Evolutionary conservation across 805 yeast species (phyloP), one percentile per base, ranked within the genome.

Genomic region (Kodamaea jinghongensis): DNA sequence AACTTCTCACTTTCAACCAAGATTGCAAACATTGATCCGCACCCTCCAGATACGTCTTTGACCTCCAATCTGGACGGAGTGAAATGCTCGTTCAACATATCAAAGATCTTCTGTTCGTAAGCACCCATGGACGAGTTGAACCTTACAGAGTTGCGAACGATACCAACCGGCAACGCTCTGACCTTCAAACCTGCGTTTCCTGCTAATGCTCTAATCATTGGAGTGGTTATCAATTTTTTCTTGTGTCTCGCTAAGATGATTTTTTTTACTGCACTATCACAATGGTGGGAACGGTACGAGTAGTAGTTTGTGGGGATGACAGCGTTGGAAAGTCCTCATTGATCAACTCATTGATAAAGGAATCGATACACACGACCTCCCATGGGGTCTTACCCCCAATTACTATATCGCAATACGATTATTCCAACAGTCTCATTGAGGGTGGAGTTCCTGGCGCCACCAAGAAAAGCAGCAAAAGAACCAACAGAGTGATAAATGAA

Each of bases 21-120:
- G 36, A 93, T 91, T 34, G 96, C 88, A 65, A 88, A 93, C 99
- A 93, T 93, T 5, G 97, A 89, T 1, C 99, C 99, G 64, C 99
- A 93, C 1, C 99, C 99, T 13, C 71, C 98, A 17, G 93, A 82
- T 6, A 91, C 80, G 57, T 91, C 98, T 47, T 73, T 70, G 5
- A 91, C 97, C 17, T 73, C 70, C 33, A 90, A 65, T 26, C 61
- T 63, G 22, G 64, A 59, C 2, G 99, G 97, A 5, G 67, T 49
- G 34, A 91, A 75, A 39, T 73, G 73, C 16, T 68, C 60, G 8
- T 70, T 52, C 28, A 89, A 66, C 41, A 78, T 78, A 17, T 71
- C 63, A 53, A 67, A 81, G 17, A 89, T 75, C 56, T 81, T 71
- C 37, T 66, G 58, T 60, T 89, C 96, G 52, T 82, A 81, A 12